Percentiles rank a stretch among this genome's conserved stretches.
These are phyloP conservation scores for Dendrobium chrysotoxum DNA, from an alignment of 106 monocot species.

Conservation along the genomic window DNA sequence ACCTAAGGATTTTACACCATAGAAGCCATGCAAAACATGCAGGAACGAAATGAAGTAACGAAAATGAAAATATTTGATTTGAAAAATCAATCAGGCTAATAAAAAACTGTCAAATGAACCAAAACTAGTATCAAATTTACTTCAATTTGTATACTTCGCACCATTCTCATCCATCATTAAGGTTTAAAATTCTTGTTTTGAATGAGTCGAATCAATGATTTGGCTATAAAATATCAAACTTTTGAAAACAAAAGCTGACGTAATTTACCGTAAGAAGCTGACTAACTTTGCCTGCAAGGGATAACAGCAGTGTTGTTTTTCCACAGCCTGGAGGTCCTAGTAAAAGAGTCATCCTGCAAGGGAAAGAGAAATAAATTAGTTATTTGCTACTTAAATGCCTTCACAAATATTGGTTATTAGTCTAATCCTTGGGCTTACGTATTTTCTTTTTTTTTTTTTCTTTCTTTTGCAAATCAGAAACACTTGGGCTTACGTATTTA, in stretches of 20 bases:
- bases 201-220: not conserved
- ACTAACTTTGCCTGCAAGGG: constrained; percentile 12
- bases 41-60: too few relatives aligned
- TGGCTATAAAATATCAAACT: not conserved
- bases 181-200: not conserved
- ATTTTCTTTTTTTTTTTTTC: too few relatives aligned
- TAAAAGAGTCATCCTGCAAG: constrained; percentile 15
- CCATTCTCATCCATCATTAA: not conserved
- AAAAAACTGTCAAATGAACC: too few relatives aligned
- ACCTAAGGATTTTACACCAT: too few relatives aligned
- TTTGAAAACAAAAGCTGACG: not conserved
- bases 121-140: not conserved
- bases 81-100: too few relatives aligned
- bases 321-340: constrained; percentile 19
- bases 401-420: too few relatives aligned
- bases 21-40: too few relatives aligned
- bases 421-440: too few relatives aligned
- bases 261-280: not conserved
- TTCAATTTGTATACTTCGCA: not conserved
- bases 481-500: too few relatives aligned
- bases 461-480: too few relatives aligned
- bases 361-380: not conserved
- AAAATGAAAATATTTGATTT: too few relatives aligned
- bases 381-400: too few relatives aligned
- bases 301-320: constrained; percentile 12